Evolutionary conservation across 371 early-diverging fungal genomes (phyloP).

Genomic region (Globomyces sp.): DNA sequence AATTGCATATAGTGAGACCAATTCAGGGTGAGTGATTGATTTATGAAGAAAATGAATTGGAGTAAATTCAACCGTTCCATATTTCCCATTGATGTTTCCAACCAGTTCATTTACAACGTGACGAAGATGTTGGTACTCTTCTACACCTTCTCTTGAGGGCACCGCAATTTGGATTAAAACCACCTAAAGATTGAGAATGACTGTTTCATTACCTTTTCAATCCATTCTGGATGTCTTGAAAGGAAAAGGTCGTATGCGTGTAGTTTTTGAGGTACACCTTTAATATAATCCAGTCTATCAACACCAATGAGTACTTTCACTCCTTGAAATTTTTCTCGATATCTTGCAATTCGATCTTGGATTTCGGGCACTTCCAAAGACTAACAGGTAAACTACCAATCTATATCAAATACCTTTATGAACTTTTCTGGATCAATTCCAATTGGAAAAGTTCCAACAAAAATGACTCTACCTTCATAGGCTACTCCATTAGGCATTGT

Average conservation of each 20-base stretch:
- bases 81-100: constrained; percentile 91
- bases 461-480: constrained; percentile 80
- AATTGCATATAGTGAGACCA: constrained; percentile 93
- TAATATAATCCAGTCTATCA: constrained; percentile 99
- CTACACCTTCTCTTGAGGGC: constrained; percentile 68
- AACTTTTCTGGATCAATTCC: constrained; percentile 99
- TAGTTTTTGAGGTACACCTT: constrained; percentile 99
- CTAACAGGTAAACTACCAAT: constrained; percentile 12
- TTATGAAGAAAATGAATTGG: constrained; percentile 98
- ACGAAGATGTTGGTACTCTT: constrained; percentile 94
- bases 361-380: constrained; percentile 72
- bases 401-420: constrained; percentile 48
- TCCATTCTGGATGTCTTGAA: constrained; percentile 87
- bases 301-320: constrained; percentile 95
- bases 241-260: constrained; percentile 95
- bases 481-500: constrained; percentile 93
- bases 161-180: constrained; percentile 89
- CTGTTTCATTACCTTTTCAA: constrained; percentile 60
- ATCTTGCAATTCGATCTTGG: constrained; percentile 66
- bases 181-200: constrained; percentile 9
- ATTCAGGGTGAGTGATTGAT: constrained; percentile 92
- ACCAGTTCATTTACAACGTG: constrained; percentile 93
- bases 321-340: constrained; percentile 85
- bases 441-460: constrained; percentile 98
- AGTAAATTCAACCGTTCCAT: constrained; percentile 88